These are phyloP conservation scores for Trypanosoma vivax DNA, from an alignment of 208 protist genomes.

Conservation along the genomic window DNA sequence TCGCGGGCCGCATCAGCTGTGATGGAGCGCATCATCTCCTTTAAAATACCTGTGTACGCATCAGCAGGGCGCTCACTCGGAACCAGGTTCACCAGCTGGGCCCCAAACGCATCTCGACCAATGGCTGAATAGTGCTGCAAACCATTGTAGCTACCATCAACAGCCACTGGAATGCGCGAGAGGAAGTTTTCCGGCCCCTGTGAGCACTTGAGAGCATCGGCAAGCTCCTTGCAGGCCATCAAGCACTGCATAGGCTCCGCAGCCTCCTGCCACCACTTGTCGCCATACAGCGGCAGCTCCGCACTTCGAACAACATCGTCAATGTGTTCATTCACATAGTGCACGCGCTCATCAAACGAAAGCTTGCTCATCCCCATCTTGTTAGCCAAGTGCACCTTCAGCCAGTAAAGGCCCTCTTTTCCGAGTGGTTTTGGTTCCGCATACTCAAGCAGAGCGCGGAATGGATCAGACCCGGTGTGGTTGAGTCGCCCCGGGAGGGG, in stretches of 20 bases:
- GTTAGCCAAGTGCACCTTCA: slow-evolving; percentile 98
- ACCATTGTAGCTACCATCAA: slow-evolving; percentile 97
- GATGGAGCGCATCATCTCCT: slow-evolving; percentile 88
- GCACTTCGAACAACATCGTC: slow-evolving; percentile 84
- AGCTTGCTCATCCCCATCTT: slow-evolving; percentile 96
- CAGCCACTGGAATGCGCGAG: slow-evolving; percentile 94
- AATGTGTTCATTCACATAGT: slow-evolving; percentile 92
- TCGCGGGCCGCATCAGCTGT: slow-evolving; percentile 76
- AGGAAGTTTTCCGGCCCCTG: slow-evolving; percentile 82
- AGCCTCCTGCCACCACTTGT: slow-evolving; percentile 93
- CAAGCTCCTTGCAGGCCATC: slow-evolving; percentile 93
- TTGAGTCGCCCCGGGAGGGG: slow-evolving; percentile 96
- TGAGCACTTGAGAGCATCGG: slow-evolving; percentile 86
- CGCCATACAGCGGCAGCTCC: slow-evolving; percentile 65
- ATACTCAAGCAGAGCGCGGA: slow-evolving; percentile 94
- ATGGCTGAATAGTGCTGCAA: slow-evolving; percentile 99
- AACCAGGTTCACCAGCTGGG: slow-evolving; percentile 93
- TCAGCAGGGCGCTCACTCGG: slow-evolving; percentile 91
- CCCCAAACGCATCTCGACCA: slow-evolving; percentile 95
- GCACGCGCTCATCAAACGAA: slow-evolving; percentile 92
- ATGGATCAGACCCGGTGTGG: slow-evolving; percentile 93
- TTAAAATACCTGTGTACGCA: slow-evolving; percentile 95
- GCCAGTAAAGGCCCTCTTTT: slow-evolving; percentile 91
- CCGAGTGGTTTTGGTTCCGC: slow-evolving; percentile 92
- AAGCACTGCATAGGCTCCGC: slow-evolving; percentile 95